Conservation (phyloP, 148 eudicot genomes). For the Chenopodium formosanum region DNA sequence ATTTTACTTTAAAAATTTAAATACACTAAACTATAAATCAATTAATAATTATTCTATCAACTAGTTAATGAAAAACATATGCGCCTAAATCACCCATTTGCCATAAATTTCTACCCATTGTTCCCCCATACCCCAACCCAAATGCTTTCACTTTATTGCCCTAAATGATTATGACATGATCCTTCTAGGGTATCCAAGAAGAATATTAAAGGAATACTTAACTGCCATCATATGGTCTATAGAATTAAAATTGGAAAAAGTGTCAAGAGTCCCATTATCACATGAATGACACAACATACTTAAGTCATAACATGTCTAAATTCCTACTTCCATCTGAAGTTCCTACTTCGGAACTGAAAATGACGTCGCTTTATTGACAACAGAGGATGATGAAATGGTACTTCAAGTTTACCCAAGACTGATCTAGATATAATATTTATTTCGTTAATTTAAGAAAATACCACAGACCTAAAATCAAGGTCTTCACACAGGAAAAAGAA, state of each 20-base stretch:
- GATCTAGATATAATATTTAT: too few species aligned
- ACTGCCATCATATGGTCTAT: neutral
- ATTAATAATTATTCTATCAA: too few species aligned
- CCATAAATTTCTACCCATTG: neutral
- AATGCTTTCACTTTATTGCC: neutral
- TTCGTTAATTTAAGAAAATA: too few species aligned
- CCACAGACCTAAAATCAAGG: too few species aligned
- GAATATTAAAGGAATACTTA: too few species aligned
- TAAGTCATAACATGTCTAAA: too few species aligned
- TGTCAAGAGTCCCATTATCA: neutral
- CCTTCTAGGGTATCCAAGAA: neutral
- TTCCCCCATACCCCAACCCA: neutral
- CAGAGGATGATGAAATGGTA: neutral
- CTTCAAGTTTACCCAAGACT: too few species aligned
- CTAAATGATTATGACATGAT: neutral
- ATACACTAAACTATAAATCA: too few species aligned
- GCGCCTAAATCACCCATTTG: neutral
- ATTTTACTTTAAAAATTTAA: too few species aligned
- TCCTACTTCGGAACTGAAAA: neutral
- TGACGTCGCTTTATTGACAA: neutral
- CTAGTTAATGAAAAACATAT: neutral
- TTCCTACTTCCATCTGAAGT: neutral
- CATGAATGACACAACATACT: neutral
- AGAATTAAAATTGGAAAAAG: neutral
- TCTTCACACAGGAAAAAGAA: too few species aligned